Evolutionary conservation across 1,139 yeast genomes (phyloP).

Genomic region (Suhomyces atakaporum): DNA sequence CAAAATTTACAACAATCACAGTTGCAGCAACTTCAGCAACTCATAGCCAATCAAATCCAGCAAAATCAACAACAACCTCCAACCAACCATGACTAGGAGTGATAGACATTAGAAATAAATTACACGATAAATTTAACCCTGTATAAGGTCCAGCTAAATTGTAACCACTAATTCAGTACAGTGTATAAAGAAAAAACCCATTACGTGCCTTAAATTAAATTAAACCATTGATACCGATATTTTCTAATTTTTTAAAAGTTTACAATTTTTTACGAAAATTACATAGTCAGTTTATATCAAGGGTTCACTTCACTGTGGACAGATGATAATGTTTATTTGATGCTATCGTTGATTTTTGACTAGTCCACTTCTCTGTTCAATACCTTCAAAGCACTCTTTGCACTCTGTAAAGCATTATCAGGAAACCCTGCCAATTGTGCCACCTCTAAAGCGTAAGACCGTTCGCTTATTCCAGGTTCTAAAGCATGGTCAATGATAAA

Average conservation of each 20-base stretch:
- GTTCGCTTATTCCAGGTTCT: slow-evolving; percentile 68
- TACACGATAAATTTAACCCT: too few species aligned
- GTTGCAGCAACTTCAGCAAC: slow-evolving; percentile 33
- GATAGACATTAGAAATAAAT: neutral
- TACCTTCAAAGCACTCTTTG: slow-evolving; percentile 39
- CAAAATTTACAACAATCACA: slow-evolving; percentile 15
- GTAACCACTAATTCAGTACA: too few species aligned
- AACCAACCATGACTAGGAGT: too few species aligned
- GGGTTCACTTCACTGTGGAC: too few species aligned
- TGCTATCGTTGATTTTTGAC: too few species aligned
- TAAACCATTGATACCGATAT: too few species aligned
- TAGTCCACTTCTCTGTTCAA: slow-evolving; percentile 8
- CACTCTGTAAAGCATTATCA: slow-evolving; percentile 51
- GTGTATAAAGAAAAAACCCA: too few species aligned
- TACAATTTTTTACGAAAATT: neutral
- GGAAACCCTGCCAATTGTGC: slow-evolving; percentile 90
- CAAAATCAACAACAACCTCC: slow-evolving; percentile 12
- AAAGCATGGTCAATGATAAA: slow-evolving; percentile 64
- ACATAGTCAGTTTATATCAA: neutral
- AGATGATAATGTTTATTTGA: too few species aligned
- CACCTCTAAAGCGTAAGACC: slow-evolving; percentile 83
- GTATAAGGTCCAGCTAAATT: too few species aligned
- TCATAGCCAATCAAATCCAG: slow-evolving; percentile 27
- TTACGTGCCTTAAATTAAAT: too few species aligned
- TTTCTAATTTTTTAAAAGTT: slow-evolving; percentile 2